A percentile compares a stretch with the other conserved stretches of the same genome.
Conservation (phyloP, 257 asterid genomes). For the Osmanthus fragrans region DNA sequence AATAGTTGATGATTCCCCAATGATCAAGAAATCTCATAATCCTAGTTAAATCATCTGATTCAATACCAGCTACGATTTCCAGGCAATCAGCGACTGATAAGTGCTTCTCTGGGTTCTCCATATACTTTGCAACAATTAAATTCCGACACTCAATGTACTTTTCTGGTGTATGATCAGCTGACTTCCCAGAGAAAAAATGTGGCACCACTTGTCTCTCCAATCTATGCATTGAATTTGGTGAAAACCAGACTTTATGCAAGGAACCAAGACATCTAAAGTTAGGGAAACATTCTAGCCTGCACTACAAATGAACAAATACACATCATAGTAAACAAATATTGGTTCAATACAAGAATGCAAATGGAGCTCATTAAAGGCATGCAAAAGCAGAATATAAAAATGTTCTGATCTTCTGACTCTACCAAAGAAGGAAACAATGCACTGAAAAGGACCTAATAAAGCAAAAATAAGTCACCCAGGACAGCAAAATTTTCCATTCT, state of each 20-base stretch:
- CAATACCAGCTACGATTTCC: constrained; percentile 59
- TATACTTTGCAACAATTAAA: constrained; percentile 76
- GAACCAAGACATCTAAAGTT: constrained; percentile 16
- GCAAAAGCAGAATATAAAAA: background rate
- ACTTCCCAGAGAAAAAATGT: constrained; percentile 87
- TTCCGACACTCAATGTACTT: constrained; percentile 89
- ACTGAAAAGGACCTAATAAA: background rate
- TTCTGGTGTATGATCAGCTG: constrained; percentile 76
- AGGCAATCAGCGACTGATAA: constrained; percentile 66
- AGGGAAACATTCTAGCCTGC: constrained; percentile 4
- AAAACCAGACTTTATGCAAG: constrained; percentile 76
- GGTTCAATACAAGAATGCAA: background rate
- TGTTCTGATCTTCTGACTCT: background rate
- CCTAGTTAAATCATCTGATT: constrained; percentile 68
- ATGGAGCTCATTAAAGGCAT: background rate
- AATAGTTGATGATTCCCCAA: constrained; percentile 94
- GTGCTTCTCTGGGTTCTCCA: constrained; percentile 85
- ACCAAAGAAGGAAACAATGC: background rate
- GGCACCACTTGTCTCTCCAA: constrained; percentile 99
- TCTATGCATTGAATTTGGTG: constrained; percentile 85
- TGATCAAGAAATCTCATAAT: constrained; percentile 90
- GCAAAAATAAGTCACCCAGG: background rate
- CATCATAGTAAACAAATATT: background rate
- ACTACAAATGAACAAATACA: background rate
- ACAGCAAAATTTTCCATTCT: background rate